These are phyloP conservation scores for Viola odorata DNA, from an alignment of 345 rosid species.

Conservation along the genomic window DNA sequence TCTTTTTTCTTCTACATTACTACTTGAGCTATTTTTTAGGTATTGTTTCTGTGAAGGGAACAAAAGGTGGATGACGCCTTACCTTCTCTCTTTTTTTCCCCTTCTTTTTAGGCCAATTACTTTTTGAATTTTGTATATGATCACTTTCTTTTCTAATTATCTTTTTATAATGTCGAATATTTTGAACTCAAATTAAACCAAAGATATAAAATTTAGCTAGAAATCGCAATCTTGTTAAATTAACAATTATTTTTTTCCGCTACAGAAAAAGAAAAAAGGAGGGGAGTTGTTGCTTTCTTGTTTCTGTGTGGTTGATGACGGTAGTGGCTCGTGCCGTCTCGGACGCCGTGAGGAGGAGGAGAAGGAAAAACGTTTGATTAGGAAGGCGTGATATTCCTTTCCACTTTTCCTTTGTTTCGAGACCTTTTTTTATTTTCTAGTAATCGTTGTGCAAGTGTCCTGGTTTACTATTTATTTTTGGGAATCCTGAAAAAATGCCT, in stretches of 20 bases:
- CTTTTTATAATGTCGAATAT: too few relatives aligned
- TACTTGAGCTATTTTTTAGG: conserved; percentile 2
- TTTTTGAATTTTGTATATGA: too few relatives aligned
- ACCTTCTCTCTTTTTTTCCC: conserved; percentile 6
- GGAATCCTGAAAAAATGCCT: neutral
- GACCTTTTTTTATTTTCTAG: too few relatives aligned
- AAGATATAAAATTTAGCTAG: too few relatives aligned
- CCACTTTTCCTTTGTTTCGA: neutral
- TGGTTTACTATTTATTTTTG: neutral
- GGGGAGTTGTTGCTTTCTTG: neutral
- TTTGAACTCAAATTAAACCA: too few relatives aligned
- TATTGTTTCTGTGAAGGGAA: conserved; percentile 25
- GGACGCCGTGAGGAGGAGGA: conserved; percentile 31
- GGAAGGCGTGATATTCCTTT: conserved; percentile 45
- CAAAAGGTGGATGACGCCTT: conserved; percentile 21
- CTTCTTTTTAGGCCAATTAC: conserved; percentile 27
- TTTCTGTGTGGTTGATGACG: conserved; percentile 32
- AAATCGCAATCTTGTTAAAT: too few relatives aligned
- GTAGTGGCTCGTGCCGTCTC: conserved; percentile 64
- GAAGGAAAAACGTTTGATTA: conserved; percentile 21
- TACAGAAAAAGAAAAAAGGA: neutral
- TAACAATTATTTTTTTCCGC: too few relatives aligned
- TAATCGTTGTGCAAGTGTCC: too few relatives aligned
- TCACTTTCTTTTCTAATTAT: too few relatives aligned
- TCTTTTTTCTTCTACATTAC: too few relatives aligned